Base-by-base conservation (phyloP, 306 rosid species). In the Amphicarpaea edgeworthii region DNA sequence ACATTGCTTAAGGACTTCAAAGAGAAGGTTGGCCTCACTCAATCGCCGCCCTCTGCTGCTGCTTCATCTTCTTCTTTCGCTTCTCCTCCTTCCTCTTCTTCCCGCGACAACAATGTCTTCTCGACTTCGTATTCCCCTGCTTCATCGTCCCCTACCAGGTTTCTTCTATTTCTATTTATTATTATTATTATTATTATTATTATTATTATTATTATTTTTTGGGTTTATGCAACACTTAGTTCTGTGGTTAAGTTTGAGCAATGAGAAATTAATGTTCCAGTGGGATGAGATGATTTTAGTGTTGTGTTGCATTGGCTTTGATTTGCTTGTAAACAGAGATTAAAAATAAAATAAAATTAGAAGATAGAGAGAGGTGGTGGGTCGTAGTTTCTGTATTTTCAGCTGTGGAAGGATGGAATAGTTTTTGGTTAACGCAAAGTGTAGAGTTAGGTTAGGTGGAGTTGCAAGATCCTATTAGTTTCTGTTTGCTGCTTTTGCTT, bases 21-120 rank as follows among this genome's bases (percentile, higher is more conserved):
- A 88, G 99, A 96, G 93, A 96, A 90, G 94, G 99, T 96, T 82
- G 98, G 99, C 38, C 79, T 96, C 28, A 87, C 90, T 88, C 96
- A 87, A 75, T 65, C 93, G 28, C 84, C 95, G 8, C 73, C 94
- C 55, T 40, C 90, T 42, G 41, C 71, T 81, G 21, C 84, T 59
- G 17, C 90, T 40, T 2, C 82, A 53, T 16, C 77, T 21, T 5
- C 87, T 70, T 50, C 93, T 0, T 17, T n/a, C n/a, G n/a, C 82
- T 58, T 16, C 77, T 21, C 7, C 87, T 70, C 55, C 93, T 0
- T 17, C 87, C 0, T 77, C 91, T 16, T 82, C 89, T 71, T 77
- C 89, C 42, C 86, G 64, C 38, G 89, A 89, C 38, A 74, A 49
- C 78, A 90, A 88, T 85, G 96, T 74, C 75, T 77, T 68, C 30